Base-by-base conservation (phyloP, 106 monocot genomes). In the Dioscorea alata region DNA sequence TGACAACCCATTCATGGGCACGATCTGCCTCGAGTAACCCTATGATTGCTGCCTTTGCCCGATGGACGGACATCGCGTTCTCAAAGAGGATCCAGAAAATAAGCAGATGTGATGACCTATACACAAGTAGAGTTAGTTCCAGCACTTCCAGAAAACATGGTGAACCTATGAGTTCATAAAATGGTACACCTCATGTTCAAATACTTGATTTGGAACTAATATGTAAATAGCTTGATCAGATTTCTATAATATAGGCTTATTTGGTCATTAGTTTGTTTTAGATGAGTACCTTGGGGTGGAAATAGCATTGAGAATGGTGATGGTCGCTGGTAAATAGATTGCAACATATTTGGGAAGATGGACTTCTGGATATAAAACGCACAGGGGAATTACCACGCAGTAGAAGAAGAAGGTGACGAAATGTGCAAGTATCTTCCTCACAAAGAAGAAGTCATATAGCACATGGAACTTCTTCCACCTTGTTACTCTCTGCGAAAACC, bases 11-110 rank as follows among this genome's bases (percentile, higher is more conserved):
- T 60, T 88, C 88, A 18, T 84, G 79, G 6, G 75, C 84, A 9
- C 88, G 78, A 49, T 72, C 76, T 1, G 81, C 76, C 66, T 88
- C 88, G 0, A 75, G 42, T 1, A 88, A 73, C 17, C 88, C 88
- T 14, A 84, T 81, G 52, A 81, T 67, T 0, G 76, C 69, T 0
- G 81, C 88, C 71, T 88, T 88, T 16, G 75, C 64, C 9, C 84
- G 88, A 33, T 84, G 88, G 75, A 88, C 70, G 7, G 88, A 78
- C 81, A 88, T 81, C 8, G 84, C 88, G 51, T 88, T 88, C 84
- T 88, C 88, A 50, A 88, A 88, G 12, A 88, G 69, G 54, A 88
- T 81, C 88, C 88, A 88, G 50, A 88, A 88, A 25, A 88, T 73
- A 28, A 88, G 57, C 70, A 88, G 33, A 51, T 88, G 88, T 10